Base-by-base conservation (phyloP, 2,329 filamentous ascomycete genomes). In the Incumbomyces lentus region DNA sequence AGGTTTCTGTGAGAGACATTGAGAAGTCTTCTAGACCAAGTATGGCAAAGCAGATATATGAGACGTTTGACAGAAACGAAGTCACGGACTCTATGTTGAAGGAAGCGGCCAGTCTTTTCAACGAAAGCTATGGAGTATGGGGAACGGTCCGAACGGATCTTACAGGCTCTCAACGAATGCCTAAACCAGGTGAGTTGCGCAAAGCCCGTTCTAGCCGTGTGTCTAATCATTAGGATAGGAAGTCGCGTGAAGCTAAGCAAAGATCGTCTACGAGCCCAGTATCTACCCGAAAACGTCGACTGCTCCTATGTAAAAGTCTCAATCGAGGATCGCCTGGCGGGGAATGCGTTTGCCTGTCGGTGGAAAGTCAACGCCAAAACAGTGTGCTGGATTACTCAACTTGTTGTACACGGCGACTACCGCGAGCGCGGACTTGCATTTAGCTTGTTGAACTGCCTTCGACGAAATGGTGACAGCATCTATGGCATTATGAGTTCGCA, bases 341-440 rank as follows among this genome's bases (percentile, higher is more conserved):
- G 63, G 12, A 47, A 68, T 48, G 62, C 57, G 18, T 62, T 66
- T 44, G 61, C 59, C 33, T 64, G 61, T 44, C 60, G 61, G 35
- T 67, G 62, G 64, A 49, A 46, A n/a, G 51, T 53, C 48, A 43
- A 61, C 38, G 55, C 54, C 40, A 59, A 52, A 50, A 55, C 46
- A 40, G 51, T 68, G 22, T 67, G 62, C 52, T 69, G 64, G 64
- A 52, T 69, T 45, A 67, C 66, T 45, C 64, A 69, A 52, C 56
- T 69, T 31, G 64, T 68, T 29, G 62, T 69, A 14, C 51, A 61
- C 44, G 52, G 37, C 22, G 54, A 60, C 30, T 64, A 61, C 50
- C 62, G 66, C 34, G 58, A 62, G 44, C 62, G 57, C 51, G 58
- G 62, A 22, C 57, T 69, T 49, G 64, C 63, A 40, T 54, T 49